Percentiles rank a stretch among this genome's conserved stretches.
These are phyloP conservation scores for Bondarzewia mesenterica DNA, from an alignment of 1,284 basidiomycete species.

Conservation along the genomic window DNA sequence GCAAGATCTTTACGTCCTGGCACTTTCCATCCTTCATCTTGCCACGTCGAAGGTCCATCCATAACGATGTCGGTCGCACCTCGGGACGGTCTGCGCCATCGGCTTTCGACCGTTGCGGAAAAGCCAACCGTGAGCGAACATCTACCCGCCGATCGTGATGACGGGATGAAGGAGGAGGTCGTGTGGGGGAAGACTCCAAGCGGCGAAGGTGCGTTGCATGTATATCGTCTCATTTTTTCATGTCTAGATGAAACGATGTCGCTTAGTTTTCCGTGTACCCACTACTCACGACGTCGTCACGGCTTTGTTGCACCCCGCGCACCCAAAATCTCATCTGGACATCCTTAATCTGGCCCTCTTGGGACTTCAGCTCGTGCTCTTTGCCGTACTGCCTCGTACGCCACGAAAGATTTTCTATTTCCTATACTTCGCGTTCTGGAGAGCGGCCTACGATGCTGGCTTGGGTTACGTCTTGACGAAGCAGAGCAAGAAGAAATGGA, in stretches of 20 bases:
- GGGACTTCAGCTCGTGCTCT: slow-evolving; percentile 73
- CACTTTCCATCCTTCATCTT: no score
- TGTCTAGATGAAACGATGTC: neutral
- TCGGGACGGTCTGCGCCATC: neutral
- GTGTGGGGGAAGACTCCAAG: slow-evolving; percentile 85
- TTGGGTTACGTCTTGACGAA: slow-evolving; percentile 91
- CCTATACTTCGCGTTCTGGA: slow-evolving; percentile 89
- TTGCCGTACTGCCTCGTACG: slow-evolving; percentile 51
- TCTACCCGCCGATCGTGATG: neutral
- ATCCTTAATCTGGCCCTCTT: slow-evolving; percentile 79
- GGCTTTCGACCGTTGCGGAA: neutral
- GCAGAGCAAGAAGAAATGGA: slow-evolving; percentile 92
- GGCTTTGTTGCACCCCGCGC: slow-evolving; percentile 81
- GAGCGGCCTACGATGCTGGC: slow-evolving; percentile 86
- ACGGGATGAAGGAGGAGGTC: slow-evolving; percentile 40
- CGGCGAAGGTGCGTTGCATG: slow-evolving; percentile 58
- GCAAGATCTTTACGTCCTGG: no score
- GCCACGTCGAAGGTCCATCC: no score
- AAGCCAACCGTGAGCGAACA: neutral
- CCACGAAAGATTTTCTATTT: slow-evolving; percentile 67
- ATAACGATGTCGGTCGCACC: neutral
- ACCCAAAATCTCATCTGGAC: slow-evolving; percentile 90
- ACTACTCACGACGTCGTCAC: slow-evolving; percentile 94
- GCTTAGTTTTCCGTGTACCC: slow-evolving; percentile 85
- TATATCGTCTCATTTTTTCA: neutral